A percentile compares a stretch with the other conserved stretches of the same genome.
Evolutionary conservation across 192 early-diverging fungal species (phyloP).

Genomic region (Paraglomus occultum): DNA sequence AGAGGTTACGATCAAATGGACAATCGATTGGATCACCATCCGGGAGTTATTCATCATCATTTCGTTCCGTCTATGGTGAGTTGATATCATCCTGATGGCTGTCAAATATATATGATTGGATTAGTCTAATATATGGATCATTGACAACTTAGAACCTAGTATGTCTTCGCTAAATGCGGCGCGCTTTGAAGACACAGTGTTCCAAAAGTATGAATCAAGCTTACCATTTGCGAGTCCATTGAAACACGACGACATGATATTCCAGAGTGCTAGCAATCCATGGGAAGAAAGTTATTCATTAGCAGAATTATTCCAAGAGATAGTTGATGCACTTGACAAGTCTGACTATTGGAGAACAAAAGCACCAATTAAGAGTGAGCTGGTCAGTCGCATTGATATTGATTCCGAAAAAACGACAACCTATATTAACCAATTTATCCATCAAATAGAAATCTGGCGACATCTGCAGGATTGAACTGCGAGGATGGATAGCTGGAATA

Average conservation of each 20-base stretch:
- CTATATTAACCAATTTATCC: too few relatives aligned
- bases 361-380: constrained; percentile 9
- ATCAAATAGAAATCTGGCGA: constrained; percentile 16
- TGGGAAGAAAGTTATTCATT: constrained; percentile 20
- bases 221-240: background rate
- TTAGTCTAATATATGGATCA: too few relatives aligned
- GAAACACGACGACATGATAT: constrained; percentile 19
- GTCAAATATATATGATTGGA: too few relatives aligned
- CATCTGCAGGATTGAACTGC: constrained; percentile 22
- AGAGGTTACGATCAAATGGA: background rate
- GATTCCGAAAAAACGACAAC: too few relatives aligned
- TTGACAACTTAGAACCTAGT: background rate
- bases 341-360: constrained; percentile 24
- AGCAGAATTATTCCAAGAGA: constrained; percentile 4
- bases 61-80: constrained; percentile 15
- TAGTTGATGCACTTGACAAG: constrained; percentile 25
- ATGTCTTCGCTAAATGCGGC: background rate
- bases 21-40: background rate
- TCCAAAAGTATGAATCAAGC: constrained; percentile 19
- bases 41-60: constrained; percentile 21
- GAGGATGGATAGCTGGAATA: constrained; percentile 24
- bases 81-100: background rate
- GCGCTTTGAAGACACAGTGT: background rate
- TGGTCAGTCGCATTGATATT: constrained; percentile 9
- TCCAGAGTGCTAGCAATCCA: constrained; percentile 30